Conservation (phyloP, 2,329 filamentous ascomycete species). For the Exophiala sideris region DNA sequence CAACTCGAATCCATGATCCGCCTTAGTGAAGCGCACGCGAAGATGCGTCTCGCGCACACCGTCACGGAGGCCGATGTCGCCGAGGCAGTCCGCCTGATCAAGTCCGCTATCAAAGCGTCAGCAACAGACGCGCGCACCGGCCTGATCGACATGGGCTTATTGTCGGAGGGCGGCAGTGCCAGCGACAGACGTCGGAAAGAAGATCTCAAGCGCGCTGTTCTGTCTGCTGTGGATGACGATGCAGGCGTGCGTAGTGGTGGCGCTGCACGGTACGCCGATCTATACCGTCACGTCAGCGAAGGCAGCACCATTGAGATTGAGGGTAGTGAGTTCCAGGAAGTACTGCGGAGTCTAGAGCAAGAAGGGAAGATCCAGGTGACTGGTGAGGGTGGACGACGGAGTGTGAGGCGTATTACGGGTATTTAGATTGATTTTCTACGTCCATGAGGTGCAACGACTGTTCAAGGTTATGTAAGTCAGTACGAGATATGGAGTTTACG, state of each 20-base stretch:
- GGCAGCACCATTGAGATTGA: conserved; percentile 68
- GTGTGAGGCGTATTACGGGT: conserved; percentile 70
- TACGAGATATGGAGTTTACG: background rate
- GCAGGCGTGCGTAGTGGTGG: conserved; percentile 47
- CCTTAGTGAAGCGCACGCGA: conserved; percentile 90
- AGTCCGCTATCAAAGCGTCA: conserved; percentile 89
- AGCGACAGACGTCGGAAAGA: conserved; percentile 78
- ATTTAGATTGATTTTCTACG: conserved; percentile 1
- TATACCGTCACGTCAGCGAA: conserved; percentile 70
- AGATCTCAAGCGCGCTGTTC: conserved; percentile 77
- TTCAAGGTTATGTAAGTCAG: background rate
- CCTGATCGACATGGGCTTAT: conserved; percentile 91
- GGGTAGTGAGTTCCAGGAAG: conserved; percentile 75
- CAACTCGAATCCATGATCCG: conserved; percentile 99
- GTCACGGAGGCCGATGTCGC: conserved; percentile 80
- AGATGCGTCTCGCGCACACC: conserved; percentile 79
- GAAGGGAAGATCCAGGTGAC: conserved; percentile 77
- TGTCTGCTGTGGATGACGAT: conserved; percentile 70
- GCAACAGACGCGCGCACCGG: conserved; percentile 91
- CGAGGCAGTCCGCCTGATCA: conserved; percentile 90
- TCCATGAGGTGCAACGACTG: too few relatives aligned
- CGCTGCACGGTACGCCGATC: conserved; percentile 72
- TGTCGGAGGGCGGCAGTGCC: conserved; percentile 90
- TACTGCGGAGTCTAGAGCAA: conserved; percentile 72
- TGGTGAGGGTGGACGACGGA: conserved; percentile 81